phyloP scores from a whole-genome alignment of 352 stramenopile species.

The Phytophthora colocasiae region DNA sequence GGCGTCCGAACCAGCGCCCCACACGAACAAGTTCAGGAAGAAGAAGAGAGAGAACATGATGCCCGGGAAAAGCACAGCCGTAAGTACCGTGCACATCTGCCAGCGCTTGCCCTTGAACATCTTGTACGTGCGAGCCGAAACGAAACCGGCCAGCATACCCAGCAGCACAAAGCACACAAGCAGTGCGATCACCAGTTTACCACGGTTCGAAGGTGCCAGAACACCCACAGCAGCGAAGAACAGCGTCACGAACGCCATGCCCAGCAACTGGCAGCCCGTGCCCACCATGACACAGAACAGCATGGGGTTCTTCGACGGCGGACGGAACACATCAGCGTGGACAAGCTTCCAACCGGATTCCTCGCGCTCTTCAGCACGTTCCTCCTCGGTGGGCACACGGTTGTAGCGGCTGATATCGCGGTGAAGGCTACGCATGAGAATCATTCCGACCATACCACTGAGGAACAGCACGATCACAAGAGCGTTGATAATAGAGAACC shows the following conservation, averaged over 20 bases:
- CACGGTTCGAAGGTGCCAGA: constrained; percentile 96
- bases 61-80: constrained; percentile 97
- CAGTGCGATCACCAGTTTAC: constrained; percentile 97
- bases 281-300: constrained; percentile 98
- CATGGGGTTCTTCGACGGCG: constrained; percentile 95
- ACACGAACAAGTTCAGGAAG: constrained; percentile 97
- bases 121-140: constrained; percentile 98
- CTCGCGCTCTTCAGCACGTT: constrained; percentile 97
- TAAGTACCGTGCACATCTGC: constrained; percentile 97
- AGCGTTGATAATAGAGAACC: constrained; percentile 99
- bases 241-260: constrained; percentile 96
- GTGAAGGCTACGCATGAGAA: constrained; percentile 98
- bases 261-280: constrained; percentile 97
- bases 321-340: constrained; percentile 99
- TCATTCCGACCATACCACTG: constrained; percentile 99
- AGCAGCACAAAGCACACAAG: constrained; percentile 98
- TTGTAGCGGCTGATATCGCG: constrained; percentile 99
- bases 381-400: constrained; percentile 94
- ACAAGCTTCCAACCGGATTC: constrained; percentile 99
- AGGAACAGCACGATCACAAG: constrained; percentile 99
- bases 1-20: constrained; percentile 92
- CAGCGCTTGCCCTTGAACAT: constrained; percentile 99
- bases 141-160: constrained; percentile 96
- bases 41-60: constrained; percentile 97
- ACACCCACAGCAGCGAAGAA: constrained; percentile 98